Evolutionary conservation across 257 asterid genomes (phyloP).

Genomic region (Gentiana macrophylla): DNA sequence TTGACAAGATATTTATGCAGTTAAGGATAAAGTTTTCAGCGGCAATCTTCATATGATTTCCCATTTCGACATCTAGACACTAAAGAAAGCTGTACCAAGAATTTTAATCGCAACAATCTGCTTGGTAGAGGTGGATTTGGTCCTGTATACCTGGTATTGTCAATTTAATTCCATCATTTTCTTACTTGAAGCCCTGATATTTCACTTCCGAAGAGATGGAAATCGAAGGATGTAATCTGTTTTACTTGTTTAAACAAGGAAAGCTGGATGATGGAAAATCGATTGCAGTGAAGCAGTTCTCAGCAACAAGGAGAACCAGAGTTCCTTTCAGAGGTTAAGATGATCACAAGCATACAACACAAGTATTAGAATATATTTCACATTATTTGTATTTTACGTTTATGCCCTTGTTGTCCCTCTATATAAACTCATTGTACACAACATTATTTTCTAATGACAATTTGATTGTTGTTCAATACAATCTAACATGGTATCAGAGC

Average conservation of each 20-base stretch:
- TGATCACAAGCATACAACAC: constrained; percentile 70
- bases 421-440: too few species aligned
- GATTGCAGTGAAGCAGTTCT: constrained; percentile 51
- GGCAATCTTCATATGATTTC: constrained; percentile 42
- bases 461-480: too few species aligned
- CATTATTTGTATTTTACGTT: too few species aligned
- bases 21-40: constrained; percentile 27
- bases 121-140: constrained; percentile 87
- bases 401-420: too few species aligned
- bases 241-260: constrained; percentile 25
- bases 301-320: constrained; percentile 61
- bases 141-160: constrained; percentile 55
- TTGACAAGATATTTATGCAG: constrained; percentile 16
- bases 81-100: constrained; percentile 57
- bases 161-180: background rate
- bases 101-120: constrained; percentile 44
- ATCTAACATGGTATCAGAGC: too few species aligned
- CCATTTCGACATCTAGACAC: constrained; percentile 41
- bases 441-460: too few species aligned
- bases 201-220: too few species aligned
- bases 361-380: too few species aligned
- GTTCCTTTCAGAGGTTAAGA: constrained; percentile 53
- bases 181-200: too few species aligned
- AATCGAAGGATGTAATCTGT: background rate
- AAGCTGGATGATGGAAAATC: constrained; percentile 45